Conservation (phyloP, 768 basidiomycete species). For the Tephrocybe sp. region DNA sequence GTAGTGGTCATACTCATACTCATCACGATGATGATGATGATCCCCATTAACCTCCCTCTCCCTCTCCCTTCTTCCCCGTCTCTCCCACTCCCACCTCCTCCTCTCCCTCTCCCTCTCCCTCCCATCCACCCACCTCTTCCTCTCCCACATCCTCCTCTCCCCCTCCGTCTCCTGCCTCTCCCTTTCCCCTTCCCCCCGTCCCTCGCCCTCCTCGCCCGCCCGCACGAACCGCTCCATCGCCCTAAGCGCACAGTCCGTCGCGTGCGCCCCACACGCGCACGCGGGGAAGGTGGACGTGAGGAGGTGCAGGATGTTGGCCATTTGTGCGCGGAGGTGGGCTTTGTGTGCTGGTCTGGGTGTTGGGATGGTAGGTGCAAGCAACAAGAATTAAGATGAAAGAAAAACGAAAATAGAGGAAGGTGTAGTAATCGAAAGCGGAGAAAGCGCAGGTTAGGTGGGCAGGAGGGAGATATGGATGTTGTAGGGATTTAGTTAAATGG, state of each 20-base stretch:
- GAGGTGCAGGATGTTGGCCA: slow-evolving; percentile 69
- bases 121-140: background rate
- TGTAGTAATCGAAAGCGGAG: too few relatives aligned
- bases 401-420: slow-evolving; percentile 1
- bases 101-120: background rate
- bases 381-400: background rate
- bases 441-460: too few relatives aligned
- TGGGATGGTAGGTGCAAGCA: background rate
- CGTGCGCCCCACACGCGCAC: slow-evolving; percentile 68
- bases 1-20: too few relatives aligned
- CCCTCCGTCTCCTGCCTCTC: background rate
- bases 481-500: too few relatives aligned
- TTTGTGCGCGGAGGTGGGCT: slow-evolving; percentile 58
- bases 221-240: slow-evolving; percentile 66
- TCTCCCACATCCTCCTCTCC: background rate
- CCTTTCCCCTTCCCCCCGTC: background rate
- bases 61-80: background rate
- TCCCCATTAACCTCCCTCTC: too few relatives aligned
- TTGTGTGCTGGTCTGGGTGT: slow-evolving; percentile 46
- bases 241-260: slow-evolving; percentile 61
- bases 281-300: slow-evolving; percentile 71
- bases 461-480: too few relatives aligned
- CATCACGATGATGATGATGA: too few relatives aligned
- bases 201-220: slow-evolving; percentile 1
- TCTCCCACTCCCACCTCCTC: background rate